Evolutionary conservation across 352 stramenopile species (phyloP), one percentile per base, ranked within the genome.

Genomic region (Nothophytophthora sp.): DNA sequence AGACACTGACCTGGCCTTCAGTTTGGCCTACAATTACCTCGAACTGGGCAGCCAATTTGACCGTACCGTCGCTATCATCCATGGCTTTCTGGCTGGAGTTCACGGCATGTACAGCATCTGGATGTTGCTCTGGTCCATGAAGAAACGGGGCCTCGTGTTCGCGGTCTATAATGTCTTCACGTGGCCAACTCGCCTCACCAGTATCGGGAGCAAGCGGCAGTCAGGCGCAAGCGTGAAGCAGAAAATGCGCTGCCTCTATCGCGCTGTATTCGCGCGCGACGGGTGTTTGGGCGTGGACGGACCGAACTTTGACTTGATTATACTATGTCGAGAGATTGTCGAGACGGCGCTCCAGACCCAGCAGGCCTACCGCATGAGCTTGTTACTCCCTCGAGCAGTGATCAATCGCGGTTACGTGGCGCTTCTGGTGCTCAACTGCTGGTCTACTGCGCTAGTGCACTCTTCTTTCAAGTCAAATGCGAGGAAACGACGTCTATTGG

Each of bases 311-410:
- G 60, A 60, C 5, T 23, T 67, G 2, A 34, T 70, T 3, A 44
- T 66, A 16, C 18, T 74, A 2, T 10, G 44, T n/a, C 56, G 51
- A 22, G 60, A 71, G 42, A 28, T 71, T 27, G 13, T 62, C 5
- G 55, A 60, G 27, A 68, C 61, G 10, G 37, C 57, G 4, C 15
- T 67, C 7, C 51, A 68, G n/a, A 55, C 55, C 0, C 37, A 60
- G 2, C 55, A 75, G n/a, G 56, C 61, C 11, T 69, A 75, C 20
- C 49, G 49, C 0, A 55, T 75, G 42, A 71, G 61, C 37, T 20
- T 32, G 4, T 33, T 57, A 2, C 41, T 62, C 6, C 52, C 56
- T 0, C 57, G 50, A 6, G n/a, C 47, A 10, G 49, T 47, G 25
- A 25, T 74, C 11, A 63, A 68, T 7, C 48, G 56, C 12, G 38